Percentiles rank a stretch among this genome's conserved stretches.
These are phyloP conservation scores for Fusarium tuaranense DNA, from an alignment of 2,329 filamentous ascomycete genomes.

Conservation along the genomic window DNA sequence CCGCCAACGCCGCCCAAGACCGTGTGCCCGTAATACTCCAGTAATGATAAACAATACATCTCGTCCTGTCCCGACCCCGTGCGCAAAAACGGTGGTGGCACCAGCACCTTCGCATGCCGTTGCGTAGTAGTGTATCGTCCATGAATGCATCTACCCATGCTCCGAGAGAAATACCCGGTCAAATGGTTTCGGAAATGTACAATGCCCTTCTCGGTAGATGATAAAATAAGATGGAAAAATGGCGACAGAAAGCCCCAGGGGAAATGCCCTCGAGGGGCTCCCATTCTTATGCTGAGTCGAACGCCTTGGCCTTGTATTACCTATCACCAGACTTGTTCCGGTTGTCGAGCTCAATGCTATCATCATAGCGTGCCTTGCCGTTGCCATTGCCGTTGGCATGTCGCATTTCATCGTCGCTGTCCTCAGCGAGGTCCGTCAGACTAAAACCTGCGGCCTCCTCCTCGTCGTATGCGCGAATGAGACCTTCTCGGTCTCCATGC, in stretches of 20 bases:
- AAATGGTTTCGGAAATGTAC: slow-evolving; percentile 45
- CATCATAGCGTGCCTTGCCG: slow-evolving; percentile 56
- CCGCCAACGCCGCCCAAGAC: slow-evolving; percentile 45
- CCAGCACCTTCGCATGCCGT: slow-evolving; percentile 38
- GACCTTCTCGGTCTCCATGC: slow-evolving; percentile 78
- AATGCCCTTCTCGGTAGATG: slow-evolving; percentile 39
- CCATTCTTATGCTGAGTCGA: slow-evolving; percentile 33
- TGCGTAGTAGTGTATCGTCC: slow-evolving; percentile 37
- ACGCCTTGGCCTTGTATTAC: slow-evolving; percentile 29
- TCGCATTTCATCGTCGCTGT: slow-evolving; percentile 73
- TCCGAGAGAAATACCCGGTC: slow-evolving; percentile 33
- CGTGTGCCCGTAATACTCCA: slow-evolving; percentile 45
- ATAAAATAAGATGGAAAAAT: slow-evolving; percentile 31
- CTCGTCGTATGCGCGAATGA: slow-evolving; percentile 91
- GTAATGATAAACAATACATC: slow-evolving; percentile 40
- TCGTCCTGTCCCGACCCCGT: slow-evolving; percentile 32
- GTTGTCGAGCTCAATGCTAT: slow-evolving; percentile 63
- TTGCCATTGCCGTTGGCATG: slow-evolving; percentile 56
- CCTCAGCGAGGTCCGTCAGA: slow-evolving; percentile 82
- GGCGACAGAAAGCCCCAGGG: slow-evolving; percentile 11
- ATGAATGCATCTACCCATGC: slow-evolving; percentile 37
- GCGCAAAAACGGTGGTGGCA: slow-evolving; percentile 35
- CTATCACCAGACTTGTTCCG: slow-evolving; percentile 59
- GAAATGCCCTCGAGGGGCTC: slow-evolving; percentile 5
- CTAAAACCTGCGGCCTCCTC: slow-evolving; percentile 81